These are phyloP conservation scores for Cenococcum geophilum DNA, from an alignment of 495 filamentous ascomycete species.

Conservation along the genomic window DNA sequence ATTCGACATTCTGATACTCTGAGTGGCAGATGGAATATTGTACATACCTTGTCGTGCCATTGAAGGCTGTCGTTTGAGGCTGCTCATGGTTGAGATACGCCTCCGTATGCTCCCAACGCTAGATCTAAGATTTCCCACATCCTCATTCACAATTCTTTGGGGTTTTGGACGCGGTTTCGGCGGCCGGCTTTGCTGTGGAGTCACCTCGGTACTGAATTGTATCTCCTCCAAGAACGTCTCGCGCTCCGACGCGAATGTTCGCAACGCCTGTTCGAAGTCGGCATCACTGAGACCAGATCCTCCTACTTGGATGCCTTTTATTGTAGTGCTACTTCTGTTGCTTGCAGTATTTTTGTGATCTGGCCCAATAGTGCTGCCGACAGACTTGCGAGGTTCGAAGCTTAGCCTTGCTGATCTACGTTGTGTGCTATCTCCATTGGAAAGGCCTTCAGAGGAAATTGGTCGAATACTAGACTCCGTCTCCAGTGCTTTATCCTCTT, in stretches of 20 bases:
- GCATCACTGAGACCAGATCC: conserved; percentile 50
- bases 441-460: conserved; percentile 43
- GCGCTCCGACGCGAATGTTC: conserved; percentile 90
- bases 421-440: conserved; percentile 60
- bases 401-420: conserved; percentile 57
- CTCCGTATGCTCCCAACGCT: conserved; percentile 72
- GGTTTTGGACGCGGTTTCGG: conserved; percentile 64
- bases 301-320: conserved; percentile 51
- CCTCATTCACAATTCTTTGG: conserved; percentile 75
- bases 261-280: conserved; percentile 85
- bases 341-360: conserved; percentile 62
- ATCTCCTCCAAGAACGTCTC: conserved; percentile 92
- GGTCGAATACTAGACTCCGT: conserved; percentile 45
- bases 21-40: neutral
- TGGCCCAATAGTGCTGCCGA: conserved; percentile 53
- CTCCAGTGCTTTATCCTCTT: conserved; percentile 57
- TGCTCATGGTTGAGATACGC: conserved; percentile 92
- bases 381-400: conserved; percentile 57
- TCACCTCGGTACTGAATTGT: conserved; percentile 78
- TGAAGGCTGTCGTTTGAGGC: conserved; percentile 81
- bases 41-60: conserved; percentile 69
- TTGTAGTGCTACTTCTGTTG: conserved; percentile 76
- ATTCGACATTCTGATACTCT: conserved; percentile 15
- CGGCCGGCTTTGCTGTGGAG: conserved; percentile 59
- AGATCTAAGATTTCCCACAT: conserved; percentile 50